Conservation (phyloP, 257 asterid genomes). For the Catharanthus roseus region DNA sequence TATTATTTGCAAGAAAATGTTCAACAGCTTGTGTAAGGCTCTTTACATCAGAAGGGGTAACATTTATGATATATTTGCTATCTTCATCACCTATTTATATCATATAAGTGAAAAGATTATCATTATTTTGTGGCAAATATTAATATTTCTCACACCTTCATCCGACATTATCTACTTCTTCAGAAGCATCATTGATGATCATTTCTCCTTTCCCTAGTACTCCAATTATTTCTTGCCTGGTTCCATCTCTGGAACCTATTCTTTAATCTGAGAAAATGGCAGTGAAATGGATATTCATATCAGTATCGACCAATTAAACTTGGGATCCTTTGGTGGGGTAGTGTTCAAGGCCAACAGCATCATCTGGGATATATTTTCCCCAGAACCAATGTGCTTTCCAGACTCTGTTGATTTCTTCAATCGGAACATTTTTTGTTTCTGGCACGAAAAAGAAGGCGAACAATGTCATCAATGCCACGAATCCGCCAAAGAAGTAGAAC, state of each 20-base stretch:
- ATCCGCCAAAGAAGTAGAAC: constrained; percentile 42
- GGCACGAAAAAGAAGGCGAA: constrained; percentile 41
- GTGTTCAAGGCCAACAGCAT: constrained; percentile 38
- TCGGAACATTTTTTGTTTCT: constrained; percentile 45
- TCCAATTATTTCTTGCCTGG: neutral
- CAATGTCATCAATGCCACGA: constrained; percentile 35
- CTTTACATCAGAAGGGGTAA: too few relatives aligned
- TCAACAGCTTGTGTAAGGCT: too few relatives aligned
- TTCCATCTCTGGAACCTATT: neutral
- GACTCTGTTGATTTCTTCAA: constrained; percentile 45
- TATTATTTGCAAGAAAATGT: too few relatives aligned
- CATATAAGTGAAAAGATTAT: too few relatives aligned
- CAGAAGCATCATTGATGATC: too few relatives aligned
- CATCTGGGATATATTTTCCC: constrained; percentile 40
- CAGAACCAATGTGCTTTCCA: constrained; percentile 57
- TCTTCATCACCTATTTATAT: too few relatives aligned
- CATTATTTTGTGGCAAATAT: too few relatives aligned
- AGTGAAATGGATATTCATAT: too few relatives aligned
- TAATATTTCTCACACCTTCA: too few relatives aligned
- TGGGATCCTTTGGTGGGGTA: neutral
- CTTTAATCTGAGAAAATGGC: neutral
- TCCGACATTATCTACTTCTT: too few relatives aligned
- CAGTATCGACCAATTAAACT: neutral
- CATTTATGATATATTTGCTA: too few relatives aligned
- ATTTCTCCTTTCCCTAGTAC: neutral